Evolutionary conservation across 2,329 filamentous ascomycete genomes (phyloP), one percentile per base, ranked within the genome.

Genomic region (Xylariaceae sp.): DNA sequence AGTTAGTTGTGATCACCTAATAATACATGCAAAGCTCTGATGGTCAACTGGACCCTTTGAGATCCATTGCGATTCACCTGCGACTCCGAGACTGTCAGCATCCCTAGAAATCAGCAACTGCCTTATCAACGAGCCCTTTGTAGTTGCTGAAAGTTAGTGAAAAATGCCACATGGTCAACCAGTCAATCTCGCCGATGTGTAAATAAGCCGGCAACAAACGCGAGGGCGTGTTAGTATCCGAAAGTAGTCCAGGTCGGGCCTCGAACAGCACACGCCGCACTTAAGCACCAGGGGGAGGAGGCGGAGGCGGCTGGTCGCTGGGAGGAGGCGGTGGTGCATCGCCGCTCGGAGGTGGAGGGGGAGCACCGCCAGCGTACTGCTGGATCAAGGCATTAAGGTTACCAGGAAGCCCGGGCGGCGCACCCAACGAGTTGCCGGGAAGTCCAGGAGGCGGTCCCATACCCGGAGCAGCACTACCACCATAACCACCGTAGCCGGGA

Each of bases 371-470:
- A 38, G 80, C 75, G 56, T 83, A 89, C 63, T 86, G 84, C 69
- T 88, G 83, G 63, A 88, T 85, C 53, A 89, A 75, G 43, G 83
- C 81, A 65, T 80, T 84, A 55, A 87, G 74, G 39, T 82, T 82
- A 54, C 80, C 78, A 41, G 71, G 70, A 19, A 82, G 73, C 55
- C 74, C 78, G 62, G 82, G 79, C 42, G 80, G 79, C 52, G 76
- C 78, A 54, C 75, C 73, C 42, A 84, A 73, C 47, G 75, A 78
- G 38, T 73, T 73, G 50, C 73, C 72, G 43, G 72, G 72, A 58
- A 73, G 71, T 14, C 76, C 76, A 28, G 74, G 74, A 47, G 76
- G 72, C 36, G 69, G 70, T 44, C 70, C 71, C 67, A 77, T 71
- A 38, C 78, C 79, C 47, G 81, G 80, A 58, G 81, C 77, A 53